A percentile compares a stretch with the other conserved stretches of the same genome.
Evolutionary conservation across 2,329 filamentous ascomycete species (phyloP).

Genomic region (Calonectria ilicicola): DNA sequence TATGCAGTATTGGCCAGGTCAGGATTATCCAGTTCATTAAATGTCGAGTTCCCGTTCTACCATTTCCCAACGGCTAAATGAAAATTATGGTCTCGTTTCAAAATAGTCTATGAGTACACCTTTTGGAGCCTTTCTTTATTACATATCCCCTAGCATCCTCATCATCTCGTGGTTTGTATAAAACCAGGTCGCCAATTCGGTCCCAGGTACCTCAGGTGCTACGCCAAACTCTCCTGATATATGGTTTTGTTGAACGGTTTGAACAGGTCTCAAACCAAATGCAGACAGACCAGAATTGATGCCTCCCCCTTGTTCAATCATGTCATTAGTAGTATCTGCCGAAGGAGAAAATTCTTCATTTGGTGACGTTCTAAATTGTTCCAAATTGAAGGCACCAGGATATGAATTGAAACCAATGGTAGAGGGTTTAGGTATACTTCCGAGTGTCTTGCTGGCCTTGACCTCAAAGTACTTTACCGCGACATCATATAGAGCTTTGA

Average conservation of each 20-base stretch:
- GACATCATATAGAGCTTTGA: conserved; percentile 38
- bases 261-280: background rate
- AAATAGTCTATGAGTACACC: too few relatives aligned
- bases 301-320: background rate
- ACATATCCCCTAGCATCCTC: conserved; percentile 19
- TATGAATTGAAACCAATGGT: background rate
- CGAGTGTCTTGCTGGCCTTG: conserved; percentile 19
- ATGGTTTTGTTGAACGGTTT: background rate
- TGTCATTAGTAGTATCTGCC: background rate
- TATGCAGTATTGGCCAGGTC: too few relatives aligned
- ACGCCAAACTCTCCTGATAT: background rate
- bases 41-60: too few relatives aligned
- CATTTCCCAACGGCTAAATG: too few relatives aligned
- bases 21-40: too few relatives aligned
- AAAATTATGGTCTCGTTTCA: too few relatives aligned
- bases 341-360: background rate
- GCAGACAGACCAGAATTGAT: background rate
- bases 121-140: background rate
- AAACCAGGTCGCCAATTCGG: conserved; percentile 20
- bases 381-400: background rate
- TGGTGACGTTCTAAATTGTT: background rate
- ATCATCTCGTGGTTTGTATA: conserved; percentile 21
- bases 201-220: background rate
- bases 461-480: conserved; percentile 37
- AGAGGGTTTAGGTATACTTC: background rate